Base-by-base conservation (phyloP, 2,329 filamentous ascomycete genomes). In the Epichloe hybrida region DNA sequence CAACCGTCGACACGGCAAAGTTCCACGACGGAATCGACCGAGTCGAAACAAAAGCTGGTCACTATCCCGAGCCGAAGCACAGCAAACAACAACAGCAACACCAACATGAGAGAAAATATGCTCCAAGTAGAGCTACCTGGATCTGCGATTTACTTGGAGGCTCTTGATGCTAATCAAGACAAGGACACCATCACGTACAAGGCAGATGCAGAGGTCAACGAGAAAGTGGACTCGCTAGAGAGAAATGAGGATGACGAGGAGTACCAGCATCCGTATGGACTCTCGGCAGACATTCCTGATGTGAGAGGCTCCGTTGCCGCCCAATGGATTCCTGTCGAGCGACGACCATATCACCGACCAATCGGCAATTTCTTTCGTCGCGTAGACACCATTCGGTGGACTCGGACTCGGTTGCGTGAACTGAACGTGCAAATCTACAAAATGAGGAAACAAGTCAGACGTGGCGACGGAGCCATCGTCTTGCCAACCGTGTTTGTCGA, bases 331-430 rank as follows among this genome's bases (percentile, higher is more conserved):
- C 75, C 81, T 15, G 70, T 73, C 9, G 84, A 87, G 66, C 76
- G 88, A 58, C 79, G 89, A 42, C 89, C 89, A 1, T 82, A 84
- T 1, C 89, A 95, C 63, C 63, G 73, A 0, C 70, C 76, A 5
- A 66, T 93, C 21, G 79, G 77, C 15, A 73, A 86, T 45, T 77
- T 90, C 57, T 86, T 89, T 57, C 83, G 88, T 63, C 93, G 95
- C 66, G 90, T 96, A 15, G 93, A 98, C 68, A 93, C 89, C 0
- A 96, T 98, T 65, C 81, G 91, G 55, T 96, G 86, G 85, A 86
- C 82, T 55, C 85, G 93, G 48, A 72, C 75, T 1, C 61, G 68
- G 4, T 59, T 72, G 2, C 64, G 66, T 27, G 62, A 69, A 2
- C 58, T 72, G 13, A 71, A 70, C 45, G 53, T 61, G 0, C 63